Percentiles rank a stretch among this genome's conserved stretches.
Evolutionary conservation across 345 rosid species (phyloP).

Genomic region (Abelmoschus esculentus): DNA sequence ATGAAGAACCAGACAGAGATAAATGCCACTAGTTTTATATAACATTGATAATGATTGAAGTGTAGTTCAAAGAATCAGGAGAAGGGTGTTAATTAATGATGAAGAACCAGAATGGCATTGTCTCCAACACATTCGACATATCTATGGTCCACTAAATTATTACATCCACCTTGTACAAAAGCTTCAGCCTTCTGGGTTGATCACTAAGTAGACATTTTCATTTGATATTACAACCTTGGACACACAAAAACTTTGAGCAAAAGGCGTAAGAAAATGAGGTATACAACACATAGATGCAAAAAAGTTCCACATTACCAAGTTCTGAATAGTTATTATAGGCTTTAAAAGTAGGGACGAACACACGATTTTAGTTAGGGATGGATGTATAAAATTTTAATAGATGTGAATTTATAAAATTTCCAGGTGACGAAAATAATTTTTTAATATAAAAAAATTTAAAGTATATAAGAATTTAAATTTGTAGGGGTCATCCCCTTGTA

Average conservation of each 20-base stretch:
- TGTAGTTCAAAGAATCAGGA: background rate
- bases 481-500: too few relatives aligned
- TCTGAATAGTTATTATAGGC: too few relatives aligned
- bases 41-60: background rate
- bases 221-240: slow-evolving; percentile 5
- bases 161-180: slow-evolving; percentile 15
- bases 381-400: too few relatives aligned
- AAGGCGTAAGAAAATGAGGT: background rate
- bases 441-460: too few relatives aligned
- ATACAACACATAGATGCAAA: too few relatives aligned
- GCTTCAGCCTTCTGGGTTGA: slow-evolving; percentile 4
- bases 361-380: too few relatives aligned
- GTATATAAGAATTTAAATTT: too few relatives aligned
- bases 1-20: too few relatives aligned
- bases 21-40: background rate
- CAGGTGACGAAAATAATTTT: too few relatives aligned
- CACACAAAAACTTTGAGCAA: background rate
- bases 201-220: background rate
- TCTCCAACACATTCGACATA: slow-evolving; percentile 8
- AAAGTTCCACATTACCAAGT: too few relatives aligned
- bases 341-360: too few relatives aligned
- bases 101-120: slow-evolving; percentile 23
- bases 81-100: slow-evolving; percentile 16
- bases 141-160: slow-evolving; percentile 32
- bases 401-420: too few relatives aligned